Base-by-base conservation (phyloP, 2,329 filamentous ascomycete species). In the Pseudogymnoascus sp. region DNA sequence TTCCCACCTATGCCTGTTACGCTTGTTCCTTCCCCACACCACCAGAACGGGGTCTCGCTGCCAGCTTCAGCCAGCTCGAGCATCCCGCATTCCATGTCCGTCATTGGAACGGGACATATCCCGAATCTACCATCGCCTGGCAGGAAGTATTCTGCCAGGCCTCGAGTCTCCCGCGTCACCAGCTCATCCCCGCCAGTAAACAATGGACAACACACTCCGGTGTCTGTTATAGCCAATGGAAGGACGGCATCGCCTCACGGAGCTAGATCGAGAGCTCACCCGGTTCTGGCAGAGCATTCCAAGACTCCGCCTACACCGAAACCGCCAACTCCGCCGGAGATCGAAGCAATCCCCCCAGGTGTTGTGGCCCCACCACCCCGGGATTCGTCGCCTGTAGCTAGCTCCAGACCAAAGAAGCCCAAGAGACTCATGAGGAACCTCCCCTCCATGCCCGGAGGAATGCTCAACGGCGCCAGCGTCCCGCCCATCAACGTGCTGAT, bases 401-500 rank as follows among this genome's bases (percentile, higher is more conserved):
- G 52, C 29, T 60, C 52, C 21, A 75, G 78, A 37, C 66, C 71
- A 7, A 83, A 81, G 70, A 85, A 82, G 73, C 76, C 65, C 52
- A 85, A 84, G 73, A 87, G 84, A 68, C 74, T 72, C 29, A 71
- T 72, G 31, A 76, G 78, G 18, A 76, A 76, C 48, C 74, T 77
- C 63, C 71, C 79, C 1, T 74, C 72, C 10, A 71, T 88, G 64
- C 82, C 82, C 27, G 79, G 86, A 3, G 86, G 84, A 31, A 80
- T 90, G 69, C 82, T 96, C 29, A 91, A 93, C 67, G 88, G 87
- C 61, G 87, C 87, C 1, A 37, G 31, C 31, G 91, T 97, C 0
- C 94, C 94, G 6, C 93, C 94, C 1, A 97, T 99, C 77, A 97
- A 96, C 69, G 92, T 97, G 6, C 80, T 99, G 45, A 96, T 99